These are phyloP conservation scores for Sonneratia caseolaris DNA, from an alignment of 345 rosid species.

Conservation along the genomic window DNA sequence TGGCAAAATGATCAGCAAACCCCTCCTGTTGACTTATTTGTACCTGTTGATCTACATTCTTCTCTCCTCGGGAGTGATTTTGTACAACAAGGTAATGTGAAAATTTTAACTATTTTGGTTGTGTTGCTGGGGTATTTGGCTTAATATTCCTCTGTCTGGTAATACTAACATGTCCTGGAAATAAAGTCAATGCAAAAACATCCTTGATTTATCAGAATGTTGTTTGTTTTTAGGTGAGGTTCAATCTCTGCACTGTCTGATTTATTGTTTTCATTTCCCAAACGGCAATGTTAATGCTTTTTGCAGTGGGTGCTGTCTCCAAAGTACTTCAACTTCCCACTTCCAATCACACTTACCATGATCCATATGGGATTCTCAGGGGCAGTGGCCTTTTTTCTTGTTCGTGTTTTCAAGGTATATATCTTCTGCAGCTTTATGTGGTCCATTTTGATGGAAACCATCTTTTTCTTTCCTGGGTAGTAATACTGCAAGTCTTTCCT, in stretches of 20 bases:
- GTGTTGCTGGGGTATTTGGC: background rate
- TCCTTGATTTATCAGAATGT: background rate
- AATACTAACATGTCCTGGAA: background rate
- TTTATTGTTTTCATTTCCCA: background rate
- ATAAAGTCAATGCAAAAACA: background rate
- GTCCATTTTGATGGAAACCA: background rate
- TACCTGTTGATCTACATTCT: constrained; percentile 74
- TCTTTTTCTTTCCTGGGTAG: background rate
- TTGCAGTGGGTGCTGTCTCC: constrained; percentile 99
- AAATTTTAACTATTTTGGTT: background rate
- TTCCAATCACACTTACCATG: constrained; percentile 93
- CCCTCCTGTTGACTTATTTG: constrained; percentile 70
- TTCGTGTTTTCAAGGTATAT: constrained; percentile 90
- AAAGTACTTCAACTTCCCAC: constrained; percentile 83
- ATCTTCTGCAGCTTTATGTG: background rate
- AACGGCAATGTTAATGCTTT: background rate
- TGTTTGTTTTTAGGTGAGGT: background rate
- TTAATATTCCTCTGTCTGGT: background rate
- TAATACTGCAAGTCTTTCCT: background rate
- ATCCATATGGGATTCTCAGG: constrained; percentile 97
- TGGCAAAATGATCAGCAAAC: constrained; percentile 56
- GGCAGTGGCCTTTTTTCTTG: constrained; percentile 63
- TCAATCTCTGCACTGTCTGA: background rate
- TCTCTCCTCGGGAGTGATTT: constrained; percentile 85
- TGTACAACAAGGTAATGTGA: constrained; percentile 77